phyloP scores from a whole-genome alignment of 768 basidiomycete genomes.

The Pleurotus djamor region DNA sequence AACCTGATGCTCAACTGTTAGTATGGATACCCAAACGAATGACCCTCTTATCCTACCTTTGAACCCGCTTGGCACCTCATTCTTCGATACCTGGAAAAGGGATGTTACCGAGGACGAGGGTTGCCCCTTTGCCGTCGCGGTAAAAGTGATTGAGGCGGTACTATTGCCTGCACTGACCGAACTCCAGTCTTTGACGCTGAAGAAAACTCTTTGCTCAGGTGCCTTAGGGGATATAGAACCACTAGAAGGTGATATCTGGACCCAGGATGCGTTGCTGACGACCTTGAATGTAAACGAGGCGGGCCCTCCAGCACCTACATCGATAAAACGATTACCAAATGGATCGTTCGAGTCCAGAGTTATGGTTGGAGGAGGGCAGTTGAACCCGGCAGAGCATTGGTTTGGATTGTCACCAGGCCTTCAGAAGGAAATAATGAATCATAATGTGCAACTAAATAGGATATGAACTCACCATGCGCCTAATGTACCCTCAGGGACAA shows the following conservation, averaged over 20 bases:
- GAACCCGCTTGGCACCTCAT: constrained; percentile 38
- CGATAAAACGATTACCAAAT: constrained; percentile 52
- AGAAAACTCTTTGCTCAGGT: constrained; percentile 53
- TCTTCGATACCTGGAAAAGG: constrained; percentile 34
- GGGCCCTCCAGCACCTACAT: constrained; percentile 61
- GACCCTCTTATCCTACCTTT: constrained; percentile 32
- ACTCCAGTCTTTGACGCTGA: constrained; percentile 57
- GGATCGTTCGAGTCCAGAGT: constrained; percentile 58
- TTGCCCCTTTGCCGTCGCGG: constrained; percentile 39
- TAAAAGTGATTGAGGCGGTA: constrained; percentile 41
- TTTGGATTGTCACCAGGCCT: constrained; percentile 69
- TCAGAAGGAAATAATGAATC: not conserved
- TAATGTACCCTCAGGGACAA: constrained; percentile 55
- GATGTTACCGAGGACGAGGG: constrained; percentile 27
- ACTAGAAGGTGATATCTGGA: constrained; percentile 40
- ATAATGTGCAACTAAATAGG: not conserved
- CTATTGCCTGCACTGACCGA: constrained; percentile 34
- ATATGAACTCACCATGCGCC: constrained; percentile 50
- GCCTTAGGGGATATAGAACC: constrained; percentile 46
- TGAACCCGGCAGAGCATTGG: constrained; percentile 50
- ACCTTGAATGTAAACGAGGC: constrained; percentile 53
- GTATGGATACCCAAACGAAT: not conserved
- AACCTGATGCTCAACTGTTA: constrained; percentile 30
- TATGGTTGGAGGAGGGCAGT: constrained; percentile 46
- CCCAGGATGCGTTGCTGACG: constrained; percentile 49